Evolutionary conservation across 2,329 filamentous ascomycete species (phyloP), one percentile per base, ranked within the genome.

Genomic region (Curvularia eragrostidis): DNA sequence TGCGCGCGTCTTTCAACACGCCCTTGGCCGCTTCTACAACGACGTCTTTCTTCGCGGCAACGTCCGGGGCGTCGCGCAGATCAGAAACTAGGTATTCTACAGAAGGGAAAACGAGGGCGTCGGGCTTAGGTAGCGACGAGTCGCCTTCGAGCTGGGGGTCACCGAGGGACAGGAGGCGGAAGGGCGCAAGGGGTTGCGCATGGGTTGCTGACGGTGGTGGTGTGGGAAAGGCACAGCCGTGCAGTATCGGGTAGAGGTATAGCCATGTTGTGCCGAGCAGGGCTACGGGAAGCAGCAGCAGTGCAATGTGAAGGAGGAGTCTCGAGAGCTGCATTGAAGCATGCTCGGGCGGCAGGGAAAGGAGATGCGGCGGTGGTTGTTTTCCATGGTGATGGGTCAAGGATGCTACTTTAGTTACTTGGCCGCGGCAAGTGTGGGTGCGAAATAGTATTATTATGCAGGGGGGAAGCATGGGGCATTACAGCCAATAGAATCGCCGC

Each of bases 91-190:
- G 57, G 74, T 78, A 23, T 77, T 79, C 13, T 77, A 76, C 39
- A 76, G 75, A 59, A 72, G 78, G 74, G 80, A 81, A 72, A 1
- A 68, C 26, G n/a, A 61, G 69, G 13, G 66, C 66, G 24, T 59
- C 49, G 1, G 70, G 67, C 19, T 73, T 73, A 0, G 89, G 90
- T 24, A 97, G 88, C 6, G 91, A 93, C 2, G 90, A 92, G 73
- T 97, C 91, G 68, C 94, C 94, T 79, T 98, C 94, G 52, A 98
- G 85, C 76, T 98, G 94, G 5, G 94, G 94, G 75, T 98, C 94
- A 59, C 91, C 94, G 21, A 98, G 85, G 1, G 93, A 88, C 13
- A 98, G 88, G 3, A 98, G 86, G 56, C 94, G 86, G 71, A 98
- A 97, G 0, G 93, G 91, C 3, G 92, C 91, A 59, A 71, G 54